These are phyloP conservation scores for Aquilaria agallochum DNA, from an alignment of 441 rosid genomes.

Conservation along the genomic window DNA sequence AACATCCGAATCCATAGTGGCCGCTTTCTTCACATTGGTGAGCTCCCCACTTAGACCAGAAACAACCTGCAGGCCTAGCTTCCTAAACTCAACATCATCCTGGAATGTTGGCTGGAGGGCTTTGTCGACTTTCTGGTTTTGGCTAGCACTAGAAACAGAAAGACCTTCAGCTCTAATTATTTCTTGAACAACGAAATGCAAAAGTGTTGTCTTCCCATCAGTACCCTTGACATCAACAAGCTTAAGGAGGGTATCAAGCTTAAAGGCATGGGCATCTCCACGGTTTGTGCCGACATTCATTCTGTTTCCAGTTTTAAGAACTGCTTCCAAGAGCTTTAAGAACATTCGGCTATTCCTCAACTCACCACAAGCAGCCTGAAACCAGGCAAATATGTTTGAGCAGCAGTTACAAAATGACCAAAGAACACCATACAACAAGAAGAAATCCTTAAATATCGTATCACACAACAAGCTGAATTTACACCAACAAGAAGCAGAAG, in stretches of 20 bases:
- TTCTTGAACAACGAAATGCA: conserved; percentile 94
- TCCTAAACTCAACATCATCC: conserved; percentile 59
- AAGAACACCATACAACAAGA: background rate
- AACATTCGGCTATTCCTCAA: conserved; percentile 73
- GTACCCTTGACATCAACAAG: conserved; percentile 79
- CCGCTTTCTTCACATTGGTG: conserved; percentile 74
- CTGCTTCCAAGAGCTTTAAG: conserved; percentile 84
- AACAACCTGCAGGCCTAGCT: conserved; percentile 76
- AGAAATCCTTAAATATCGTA: background rate
- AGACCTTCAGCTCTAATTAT: conserved; percentile 77
- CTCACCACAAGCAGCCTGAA: conserved; percentile 69
- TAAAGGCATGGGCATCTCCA: conserved; percentile 85
- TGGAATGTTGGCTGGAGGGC: conserved; percentile 34
- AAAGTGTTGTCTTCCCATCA: conserved; percentile 77
- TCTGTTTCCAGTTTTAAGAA: conserved; percentile 79
- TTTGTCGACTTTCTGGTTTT: conserved; percentile 27
- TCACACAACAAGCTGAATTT: background rate
- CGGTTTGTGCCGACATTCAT: conserved; percentile 90
- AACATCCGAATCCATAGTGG: conserved; percentile 72
- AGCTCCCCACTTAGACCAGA: conserved; percentile 78
- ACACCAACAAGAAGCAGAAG: background rate
- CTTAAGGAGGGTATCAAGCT: conserved; percentile 83
- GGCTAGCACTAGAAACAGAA: conserved; percentile 28
- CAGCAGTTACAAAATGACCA: conserved; percentile 10
- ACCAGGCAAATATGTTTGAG: conserved; percentile 8